Conservation (phyloP, 108 stramenopile species). For the Cyclotella choctawhatcheeana region DNA sequence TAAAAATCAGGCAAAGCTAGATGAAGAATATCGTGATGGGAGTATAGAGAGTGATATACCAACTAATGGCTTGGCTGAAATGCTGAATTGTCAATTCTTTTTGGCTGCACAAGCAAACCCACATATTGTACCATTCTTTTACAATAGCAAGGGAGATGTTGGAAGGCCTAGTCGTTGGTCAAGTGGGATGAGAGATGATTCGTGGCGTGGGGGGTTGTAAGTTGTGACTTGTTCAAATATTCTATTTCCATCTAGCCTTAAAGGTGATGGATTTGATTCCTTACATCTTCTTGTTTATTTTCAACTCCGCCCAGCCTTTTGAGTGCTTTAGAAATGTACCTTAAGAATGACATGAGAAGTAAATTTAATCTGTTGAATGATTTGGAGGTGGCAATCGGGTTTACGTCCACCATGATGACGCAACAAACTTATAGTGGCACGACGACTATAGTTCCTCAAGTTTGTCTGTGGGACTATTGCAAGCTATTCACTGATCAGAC, state of each 20-base stretch:
- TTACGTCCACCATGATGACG: conserved; percentile 82
- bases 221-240: conserved; percentile 51
- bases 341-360: conserved; percentile 84
- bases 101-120: conserved; percentile 93
- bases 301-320: conserved; percentile 23
- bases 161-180: conserved; percentile 89
- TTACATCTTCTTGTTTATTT: neutral
- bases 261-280: too few relatives aligned
- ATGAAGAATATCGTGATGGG: conserved; percentile 43
- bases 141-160: conserved; percentile 80
- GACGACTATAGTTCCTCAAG: conserved; percentile 89
- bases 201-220: conserved; percentile 89
- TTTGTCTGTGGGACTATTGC: conserved; percentile 73
- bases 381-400: conserved; percentile 86
- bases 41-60: conserved; percentile 30
- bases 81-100: conserved; percentile 96
- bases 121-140: conserved; percentile 86
- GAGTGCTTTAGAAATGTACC: conserved; percentile 59
- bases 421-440: conserved; percentile 66
- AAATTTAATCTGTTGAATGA: conserved; percentile 86
- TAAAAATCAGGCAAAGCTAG: conserved; percentile 47
- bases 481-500: conserved; percentile 73
- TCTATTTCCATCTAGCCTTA: too few relatives aligned
- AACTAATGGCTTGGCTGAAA: conserved; percentile 31
- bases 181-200: conserved; percentile 57